Evolutionary conservation across 176 grass and related monocot genomes (phyloP), one percentile per base, ranked within the genome.

Genomic region (Puccinellia tenuiflora): DNA sequence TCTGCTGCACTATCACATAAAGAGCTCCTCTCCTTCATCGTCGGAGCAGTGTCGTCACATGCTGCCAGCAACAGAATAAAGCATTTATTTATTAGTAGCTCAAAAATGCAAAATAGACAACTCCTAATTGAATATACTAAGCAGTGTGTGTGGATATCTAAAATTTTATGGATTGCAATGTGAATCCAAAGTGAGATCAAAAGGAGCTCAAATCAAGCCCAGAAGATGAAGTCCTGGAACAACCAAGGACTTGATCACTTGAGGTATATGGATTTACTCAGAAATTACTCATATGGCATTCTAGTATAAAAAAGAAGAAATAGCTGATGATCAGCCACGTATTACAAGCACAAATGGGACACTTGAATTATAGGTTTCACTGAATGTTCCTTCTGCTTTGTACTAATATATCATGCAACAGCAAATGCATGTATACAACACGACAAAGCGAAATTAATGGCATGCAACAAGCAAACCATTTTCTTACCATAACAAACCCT

Each of bases 21-120:
- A 84, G 91, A 93, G 37, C 79, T 93, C 45, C 88, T 83, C 86
- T 92, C 91, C 78, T 90, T 99, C 93, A 99, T 99, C n/a, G 45
- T 94, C 67, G 18, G 43, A 76, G n/a, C 76, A 78, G 81, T 22
- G 33, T 20, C 4, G 37, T 78, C 52, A 88, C 77, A 91, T 88
- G 57, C 85, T 88, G 77, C 46, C 77, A 68, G 66, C 25, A 88
- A 37, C 38, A 78, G 12, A 83, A 48, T 50, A 82, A 63, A 38
- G 50, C 17, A 62, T 65, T 72, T 82, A 8, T 55, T 73, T 57
- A 83, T 83, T 52, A 80, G 24, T 81, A 69, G 22, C 31, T 38
- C 1, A 85, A 50, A 53, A 76, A 30, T 51, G 12, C 22, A 68
- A 64, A 85, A 30, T 59, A 81, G 18, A 61, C 17, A 50, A 73